Percentiles rank a stretch among this genome's conserved stretches.
phyloP scores from a whole-genome alignment of 495 filamentous ascomycete species.

The Letharia columbiana region DNA sequence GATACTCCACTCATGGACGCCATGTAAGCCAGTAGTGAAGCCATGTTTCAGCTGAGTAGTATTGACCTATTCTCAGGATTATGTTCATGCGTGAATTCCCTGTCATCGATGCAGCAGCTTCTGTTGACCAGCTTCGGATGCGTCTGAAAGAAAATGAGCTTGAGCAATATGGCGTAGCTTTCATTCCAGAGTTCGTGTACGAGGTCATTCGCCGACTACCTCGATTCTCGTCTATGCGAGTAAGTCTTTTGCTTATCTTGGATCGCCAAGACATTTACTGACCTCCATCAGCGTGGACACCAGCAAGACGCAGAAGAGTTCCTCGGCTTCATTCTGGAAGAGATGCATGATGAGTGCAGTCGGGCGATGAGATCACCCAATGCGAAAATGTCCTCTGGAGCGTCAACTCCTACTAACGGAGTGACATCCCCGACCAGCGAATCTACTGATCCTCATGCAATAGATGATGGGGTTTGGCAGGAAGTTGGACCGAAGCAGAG shows the following conservation, averaged over 20 bases:
- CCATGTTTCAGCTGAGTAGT: not conserved
- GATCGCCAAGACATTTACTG: conserved; percentile 23
- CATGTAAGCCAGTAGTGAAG: conserved; percentile 54
- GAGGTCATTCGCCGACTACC: conserved; percentile 79
- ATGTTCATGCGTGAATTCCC: conserved; percentile 94
- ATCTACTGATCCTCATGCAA: conserved; percentile 24
- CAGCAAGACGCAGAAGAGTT: conserved; percentile 99
- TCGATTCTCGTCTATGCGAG: conserved; percentile 84
- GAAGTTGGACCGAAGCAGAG: conserved; percentile 93
- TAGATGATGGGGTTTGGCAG: conserved; percentile 58
- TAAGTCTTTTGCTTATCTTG: conserved; percentile 34
- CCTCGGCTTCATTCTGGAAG: conserved; percentile 84
- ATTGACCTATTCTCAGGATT: conserved; percentile 47
- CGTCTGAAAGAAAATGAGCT: conserved; percentile 72
- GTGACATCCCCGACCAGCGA: conserved; percentile 34
- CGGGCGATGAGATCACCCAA: conserved; percentile 55
- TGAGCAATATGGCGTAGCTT: conserved; percentile 83
- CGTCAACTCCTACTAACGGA: conserved; percentile 35
- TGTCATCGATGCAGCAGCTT: conserved; percentile 67
- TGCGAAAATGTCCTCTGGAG: conserved; percentile 34
- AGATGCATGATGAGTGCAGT: conserved; percentile 85
- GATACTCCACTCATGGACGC: conserved; percentile 90
- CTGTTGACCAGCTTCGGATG: conserved; percentile 62
- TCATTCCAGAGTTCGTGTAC: conserved; percentile 92
- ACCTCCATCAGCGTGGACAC: conserved; percentile 62